A percentile compares a stretch with the other conserved stretches of the same genome.
Evolutionary conservation across 306 rosid genomes (phyloP).

Genomic region (Dalbergia cultrata): DNA sequence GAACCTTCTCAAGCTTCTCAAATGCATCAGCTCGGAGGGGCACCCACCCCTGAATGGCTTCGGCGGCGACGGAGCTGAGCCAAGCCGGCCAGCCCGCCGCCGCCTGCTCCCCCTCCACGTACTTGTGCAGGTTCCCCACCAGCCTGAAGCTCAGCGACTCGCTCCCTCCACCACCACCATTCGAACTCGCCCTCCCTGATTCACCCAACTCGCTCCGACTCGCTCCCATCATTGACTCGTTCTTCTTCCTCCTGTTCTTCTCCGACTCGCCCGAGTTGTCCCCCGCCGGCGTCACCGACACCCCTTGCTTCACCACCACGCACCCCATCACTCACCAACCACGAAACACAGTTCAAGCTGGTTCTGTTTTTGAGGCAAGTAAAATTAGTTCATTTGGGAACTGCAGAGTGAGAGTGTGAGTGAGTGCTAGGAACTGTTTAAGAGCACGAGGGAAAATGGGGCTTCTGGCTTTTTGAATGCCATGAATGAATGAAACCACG

Average conservation of each 20-base stretch:
- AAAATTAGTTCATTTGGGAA: conserved; percentile 36
- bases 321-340: conserved; percentile 76
- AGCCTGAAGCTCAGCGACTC: conserved; percentile 87
- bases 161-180: conserved; percentile 41
- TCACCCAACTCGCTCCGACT: conserved; percentile 78
- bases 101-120: conserved; percentile 87
- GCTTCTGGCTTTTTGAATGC: conserved; percentile 2
- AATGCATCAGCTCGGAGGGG: conserved; percentile 88
- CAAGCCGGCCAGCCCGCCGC: conserved; percentile 99
- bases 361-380: not conserved
- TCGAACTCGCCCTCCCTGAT: conserved; percentile 82
- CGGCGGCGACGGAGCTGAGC: conserved; percentile 93
- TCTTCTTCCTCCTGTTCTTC: conserved; percentile 37
- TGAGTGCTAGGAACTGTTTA: conserved; percentile 43
- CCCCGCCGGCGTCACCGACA: conserved; percentile 90
- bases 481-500: not conserved
- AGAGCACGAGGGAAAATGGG: conserved; percentile 30
- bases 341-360: no score
- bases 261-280: conserved; percentile 74
- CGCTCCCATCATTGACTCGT: conserved; percentile 55
- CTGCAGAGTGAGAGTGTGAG: conserved; percentile 19
- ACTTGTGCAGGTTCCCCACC: conserved; percentile 82
- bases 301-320: conserved; percentile 86
- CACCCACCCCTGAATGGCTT: conserved; percentile 98
- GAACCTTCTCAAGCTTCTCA: conserved; percentile 93